A percentile compares a stretch with the other conserved stretches of the same genome.
Conservation (phyloP, 805 yeast species). For the Candida khao-thaluensis region DNA sequence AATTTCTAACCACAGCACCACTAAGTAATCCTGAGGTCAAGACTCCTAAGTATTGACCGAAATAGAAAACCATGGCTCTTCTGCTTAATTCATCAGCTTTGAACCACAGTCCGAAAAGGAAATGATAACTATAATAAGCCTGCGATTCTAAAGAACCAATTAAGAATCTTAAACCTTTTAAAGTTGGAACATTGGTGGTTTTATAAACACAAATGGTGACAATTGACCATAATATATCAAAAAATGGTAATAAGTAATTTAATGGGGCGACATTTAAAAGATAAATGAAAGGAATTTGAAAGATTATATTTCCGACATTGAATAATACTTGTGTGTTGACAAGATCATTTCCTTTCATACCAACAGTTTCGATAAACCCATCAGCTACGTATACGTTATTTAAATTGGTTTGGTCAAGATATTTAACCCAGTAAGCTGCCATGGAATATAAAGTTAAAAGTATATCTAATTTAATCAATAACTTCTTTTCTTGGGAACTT, state of each 20-base stretch:
- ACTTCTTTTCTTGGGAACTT: constrained; percentile 35
- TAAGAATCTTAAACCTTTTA: constrained; percentile 64
- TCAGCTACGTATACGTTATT: constrained; percentile 68
- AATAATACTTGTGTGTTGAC: constrained; percentile 58
- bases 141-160: constrained; percentile 71
- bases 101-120: constrained; percentile 48
- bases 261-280: constrained; percentile 56
- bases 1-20: constrained; percentile 47
- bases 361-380: constrained; percentile 50
- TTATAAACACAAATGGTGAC: constrained; percentile 57
- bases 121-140: constrained; percentile 37
- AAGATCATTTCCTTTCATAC: constrained; percentile 61
- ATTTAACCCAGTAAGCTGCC: constrained; percentile 62
- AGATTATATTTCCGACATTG: constrained; percentile 56
- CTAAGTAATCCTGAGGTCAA: constrained; percentile 64
- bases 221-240: constrained; percentile 68
- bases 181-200: constrained; percentile 47
- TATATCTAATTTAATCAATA: constrained; percentile 33
- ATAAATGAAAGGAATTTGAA: constrained; percentile 63
- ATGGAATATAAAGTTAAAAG: constrained; percentile 33
- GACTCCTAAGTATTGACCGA: constrained; percentile 62
- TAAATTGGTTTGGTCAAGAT: constrained; percentile 59
- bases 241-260: constrained; percentile 49
- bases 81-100: constrained; percentile 52
- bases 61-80: constrained; percentile 60